Percentiles rank a stretch among this genome's conserved stretches.
Conservation (phyloP, 345 rosid species). For the Firmiana major region DNA sequence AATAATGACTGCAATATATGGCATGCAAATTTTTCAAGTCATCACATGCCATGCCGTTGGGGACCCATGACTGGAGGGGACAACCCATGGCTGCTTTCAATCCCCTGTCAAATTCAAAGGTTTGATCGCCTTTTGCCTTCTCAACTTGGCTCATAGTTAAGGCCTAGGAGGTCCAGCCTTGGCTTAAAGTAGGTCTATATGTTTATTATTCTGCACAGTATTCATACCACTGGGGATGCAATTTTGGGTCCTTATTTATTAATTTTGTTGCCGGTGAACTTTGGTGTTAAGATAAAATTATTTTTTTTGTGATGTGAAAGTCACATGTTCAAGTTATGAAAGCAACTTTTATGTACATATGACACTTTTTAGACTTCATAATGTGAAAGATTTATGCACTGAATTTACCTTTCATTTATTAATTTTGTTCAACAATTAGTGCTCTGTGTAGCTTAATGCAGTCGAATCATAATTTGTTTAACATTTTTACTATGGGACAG, state of each 20-base stretch:
- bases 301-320: too few relatives aligned
- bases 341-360: too few relatives aligned
- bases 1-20: not conserved
- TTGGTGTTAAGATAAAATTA: too few relatives aligned
- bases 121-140: slow-evolving; percentile 9
- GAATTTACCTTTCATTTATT: too few relatives aligned
- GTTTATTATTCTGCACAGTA: not conserved
- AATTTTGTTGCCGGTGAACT: too few relatives aligned
- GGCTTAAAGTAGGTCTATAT: not conserved
- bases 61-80: slow-evolving; percentile 4
- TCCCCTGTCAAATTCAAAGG: not conserved
- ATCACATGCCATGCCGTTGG: not conserved
- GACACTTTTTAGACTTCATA: too few relatives aligned
- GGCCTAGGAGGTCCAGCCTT: not conserved
- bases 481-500: not conserved
- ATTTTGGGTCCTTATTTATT: not conserved
- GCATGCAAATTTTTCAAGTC: not conserved
- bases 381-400: too few relatives aligned
- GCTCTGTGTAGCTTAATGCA: not conserved
- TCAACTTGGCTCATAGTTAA: not conserved
- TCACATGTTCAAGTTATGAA: too few relatives aligned
- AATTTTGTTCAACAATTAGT: not conserved
- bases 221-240: not conserved
- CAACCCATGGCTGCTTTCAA: slow-evolving; percentile 4
- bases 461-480: not conserved